Conservation (phyloP, 768 basidiomycete genomes). For the Lactarius deliciosus region DNA sequence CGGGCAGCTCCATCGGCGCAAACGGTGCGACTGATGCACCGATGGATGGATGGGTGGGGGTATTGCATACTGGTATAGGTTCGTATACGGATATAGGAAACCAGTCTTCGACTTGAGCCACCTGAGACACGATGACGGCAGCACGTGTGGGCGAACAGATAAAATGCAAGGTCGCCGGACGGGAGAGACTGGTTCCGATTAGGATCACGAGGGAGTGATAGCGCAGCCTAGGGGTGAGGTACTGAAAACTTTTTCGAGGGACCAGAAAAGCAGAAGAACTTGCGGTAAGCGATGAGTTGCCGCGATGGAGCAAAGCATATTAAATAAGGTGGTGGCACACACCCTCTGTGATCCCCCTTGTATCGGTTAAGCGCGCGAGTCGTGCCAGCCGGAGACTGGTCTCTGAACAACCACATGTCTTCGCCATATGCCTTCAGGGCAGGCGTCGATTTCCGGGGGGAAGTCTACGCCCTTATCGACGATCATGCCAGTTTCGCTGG, state of each 20-base stretch:
- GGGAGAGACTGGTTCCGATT: conserved; percentile 48
- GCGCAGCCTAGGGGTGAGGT: conserved; percentile 68
- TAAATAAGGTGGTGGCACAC: conserved; percentile 23
- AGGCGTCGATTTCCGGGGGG: conserved; percentile 52
- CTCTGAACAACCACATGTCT: conserved; percentile 78
- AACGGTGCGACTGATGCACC: not conserved
- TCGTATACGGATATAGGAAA: conserved; percentile 72
- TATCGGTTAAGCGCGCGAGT: conserved; percentile 77
- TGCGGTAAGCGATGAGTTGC: conserved; percentile 10
- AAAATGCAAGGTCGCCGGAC: conserved; percentile 67
- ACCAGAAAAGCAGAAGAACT: not conserved
- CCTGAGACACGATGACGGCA: conserved; percentile 61
- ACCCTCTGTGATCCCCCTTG: conserved; percentile 71
- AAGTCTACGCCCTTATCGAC: conserved; percentile 82
- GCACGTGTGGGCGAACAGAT: conserved; percentile 82
- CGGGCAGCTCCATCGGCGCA: not conserved
- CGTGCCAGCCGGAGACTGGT: conserved; percentile 54
- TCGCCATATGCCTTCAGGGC: conserved; percentile 60
- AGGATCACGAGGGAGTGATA: conserved; percentile 75
- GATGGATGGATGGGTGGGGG: conserved; percentile 29
- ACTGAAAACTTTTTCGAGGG: conserved; percentile 69
- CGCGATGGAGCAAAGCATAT: conserved; percentile 16
- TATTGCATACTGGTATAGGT: conserved; percentile 67
- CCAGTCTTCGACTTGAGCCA: conserved; percentile 56
- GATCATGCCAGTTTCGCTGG: conserved; percentile 73